Evolutionary conservation across 2,329 filamentous ascomycete genomes (phyloP).

Genomic region (Xylariaceae sp.): DNA sequence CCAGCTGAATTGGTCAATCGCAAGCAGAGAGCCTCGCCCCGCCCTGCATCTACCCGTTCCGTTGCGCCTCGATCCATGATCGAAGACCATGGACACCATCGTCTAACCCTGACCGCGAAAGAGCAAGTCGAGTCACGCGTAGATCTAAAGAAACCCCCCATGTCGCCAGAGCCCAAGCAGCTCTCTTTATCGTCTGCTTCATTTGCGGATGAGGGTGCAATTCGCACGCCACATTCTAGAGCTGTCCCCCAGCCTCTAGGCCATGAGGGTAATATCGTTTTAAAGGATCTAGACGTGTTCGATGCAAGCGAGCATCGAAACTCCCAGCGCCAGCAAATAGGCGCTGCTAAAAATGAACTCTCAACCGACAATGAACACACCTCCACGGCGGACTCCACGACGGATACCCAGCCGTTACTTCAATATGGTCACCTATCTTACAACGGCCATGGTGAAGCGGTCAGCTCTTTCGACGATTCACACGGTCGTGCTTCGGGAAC

Average conservation of each 20-base stretch:
- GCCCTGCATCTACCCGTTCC: constrained; percentile 4
- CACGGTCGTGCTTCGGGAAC: background rate
- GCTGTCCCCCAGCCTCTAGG: background rate
- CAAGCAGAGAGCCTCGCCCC: constrained; percentile 7
- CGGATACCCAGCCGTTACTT: background rate
- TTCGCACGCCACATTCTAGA: background rate
- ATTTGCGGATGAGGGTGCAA: background rate
- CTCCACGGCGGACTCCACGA: background rate
- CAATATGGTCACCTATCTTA: background rate
- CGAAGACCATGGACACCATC: constrained; percentile 4
- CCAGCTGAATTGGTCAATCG: constrained; percentile 21
- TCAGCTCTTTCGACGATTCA: background rate
- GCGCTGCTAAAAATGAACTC: background rate
- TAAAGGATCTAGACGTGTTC: constrained; percentile 25
- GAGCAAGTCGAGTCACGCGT: constrained; percentile 12
- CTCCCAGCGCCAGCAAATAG: background rate
- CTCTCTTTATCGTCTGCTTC: background rate
- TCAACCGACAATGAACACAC: background rate
- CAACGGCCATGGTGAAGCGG: background rate
- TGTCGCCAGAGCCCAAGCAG: background rate
- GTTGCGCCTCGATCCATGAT: background rate
- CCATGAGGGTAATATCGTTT: constrained; percentile 16
- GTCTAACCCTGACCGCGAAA: constrained; percentile 5
- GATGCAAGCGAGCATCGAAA: constrained; percentile 19
- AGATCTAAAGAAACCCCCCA: background rate